Percentiles rank a stretch among this genome's conserved stretches.
Evolutionary conservation across 176 grass and related monocot species (phyloP).

Genomic region (Rhynchospora pubera): DNA sequence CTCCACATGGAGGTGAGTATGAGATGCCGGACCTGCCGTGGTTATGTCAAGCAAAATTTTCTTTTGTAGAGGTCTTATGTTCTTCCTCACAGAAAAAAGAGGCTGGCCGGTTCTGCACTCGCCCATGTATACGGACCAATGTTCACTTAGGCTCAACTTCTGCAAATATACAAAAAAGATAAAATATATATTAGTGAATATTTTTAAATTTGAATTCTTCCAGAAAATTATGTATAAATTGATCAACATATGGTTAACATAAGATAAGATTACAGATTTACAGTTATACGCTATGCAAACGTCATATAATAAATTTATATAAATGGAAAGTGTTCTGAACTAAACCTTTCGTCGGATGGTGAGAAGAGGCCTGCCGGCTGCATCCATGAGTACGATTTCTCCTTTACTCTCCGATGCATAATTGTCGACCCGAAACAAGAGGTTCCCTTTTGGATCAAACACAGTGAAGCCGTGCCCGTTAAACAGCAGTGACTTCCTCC

Average conservation of each 20-base stretch:
- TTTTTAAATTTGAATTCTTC: background rate
- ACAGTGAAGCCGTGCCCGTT: slow-evolving; percentile 29
- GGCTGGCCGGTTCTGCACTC: slow-evolving; percentile 38
- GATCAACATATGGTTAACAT: background rate
- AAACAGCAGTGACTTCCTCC: slow-evolving; percentile 28
- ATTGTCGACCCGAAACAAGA: slow-evolving; percentile 36
- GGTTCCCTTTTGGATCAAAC: slow-evolving; percentile 24
- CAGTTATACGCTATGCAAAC: background rate
- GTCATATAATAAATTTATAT: background rate
- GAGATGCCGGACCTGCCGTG: background rate
- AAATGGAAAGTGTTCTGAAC: background rate
- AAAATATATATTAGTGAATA: background rate
- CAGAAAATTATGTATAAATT: background rate
- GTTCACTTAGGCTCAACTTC: slow-evolving; percentile 61
- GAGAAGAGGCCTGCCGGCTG: slow-evolving; percentile 35
- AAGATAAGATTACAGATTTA: background rate
- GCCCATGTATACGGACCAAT: slow-evolving; percentile 68
- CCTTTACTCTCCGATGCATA: slow-evolving; percentile 35
- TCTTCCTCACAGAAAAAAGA: slow-evolving; percentile 47
- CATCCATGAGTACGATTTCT: slow-evolving; percentile 65
- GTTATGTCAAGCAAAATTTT: slow-evolving; percentile 39
- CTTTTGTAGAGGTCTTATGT: slow-evolving; percentile 32
- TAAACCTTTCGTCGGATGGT: slow-evolving; percentile 61
- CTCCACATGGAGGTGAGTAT: slow-evolving; percentile 52
- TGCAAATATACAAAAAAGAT: slow-evolving; percentile 40